These are phyloP conservation scores for Colletotrichum gigasporum DNA, from an alignment of 2,329 filamentous ascomycete species.

Conservation along the genomic window DNA sequence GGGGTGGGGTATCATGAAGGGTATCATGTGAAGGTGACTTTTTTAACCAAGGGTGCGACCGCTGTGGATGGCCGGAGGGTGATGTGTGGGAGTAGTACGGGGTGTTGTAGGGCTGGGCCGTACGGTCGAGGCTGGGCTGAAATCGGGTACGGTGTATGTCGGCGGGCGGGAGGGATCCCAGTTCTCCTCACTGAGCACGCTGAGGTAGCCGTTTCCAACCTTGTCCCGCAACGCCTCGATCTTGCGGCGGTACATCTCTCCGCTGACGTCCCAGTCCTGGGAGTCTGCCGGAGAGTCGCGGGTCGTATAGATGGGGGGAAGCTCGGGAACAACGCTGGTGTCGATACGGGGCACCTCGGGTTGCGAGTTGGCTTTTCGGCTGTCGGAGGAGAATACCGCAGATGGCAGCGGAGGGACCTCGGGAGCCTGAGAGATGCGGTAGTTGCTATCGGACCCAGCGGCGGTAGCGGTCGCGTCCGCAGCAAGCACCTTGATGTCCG, in stretches of 20 bases:
- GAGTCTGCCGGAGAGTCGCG: slow-evolving; percentile 43
- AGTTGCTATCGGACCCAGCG: slow-evolving; percentile 45
- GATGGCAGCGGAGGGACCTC: slow-evolving; percentile 47
- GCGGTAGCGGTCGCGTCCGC: slow-evolving; percentile 16
- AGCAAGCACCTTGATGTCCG: slow-evolving; percentile 23
- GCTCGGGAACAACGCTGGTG: slow-evolving; percentile 45
- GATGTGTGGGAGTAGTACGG: slow-evolving; percentile 43
- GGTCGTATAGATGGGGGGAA: slow-evolving; percentile 43
- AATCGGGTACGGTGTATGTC: slow-evolving; percentile 50
- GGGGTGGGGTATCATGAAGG: slow-evolving; percentile 37
- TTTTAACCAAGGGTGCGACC: slow-evolving; percentile 60
- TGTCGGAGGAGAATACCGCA: slow-evolving; percentile 43
- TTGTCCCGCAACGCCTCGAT: slow-evolving; percentile 87
- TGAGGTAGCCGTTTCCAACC: slow-evolving; percentile 88
- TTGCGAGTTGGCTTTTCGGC: slow-evolving; percentile 41
- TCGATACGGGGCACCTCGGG: slow-evolving; percentile 50
- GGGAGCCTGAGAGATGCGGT: slow-evolving; percentile 54
- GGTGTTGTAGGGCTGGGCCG: slow-evolving; percentile 46
- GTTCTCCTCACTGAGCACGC: slow-evolving; percentile 81
- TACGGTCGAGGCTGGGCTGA: slow-evolving; percentile 46
- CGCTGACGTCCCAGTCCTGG: slow-evolving; percentile 72
- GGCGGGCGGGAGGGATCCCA: slow-evolving; percentile 59
- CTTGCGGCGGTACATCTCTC: slow-evolving; percentile 86
- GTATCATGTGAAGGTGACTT: slow-evolving; percentile 31
- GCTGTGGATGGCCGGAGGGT: slow-evolving; percentile 60